phyloP scores from a whole-genome alignment of 495 filamentous ascomycete genomes.

The Hyaloscypha variabilis region DNA sequence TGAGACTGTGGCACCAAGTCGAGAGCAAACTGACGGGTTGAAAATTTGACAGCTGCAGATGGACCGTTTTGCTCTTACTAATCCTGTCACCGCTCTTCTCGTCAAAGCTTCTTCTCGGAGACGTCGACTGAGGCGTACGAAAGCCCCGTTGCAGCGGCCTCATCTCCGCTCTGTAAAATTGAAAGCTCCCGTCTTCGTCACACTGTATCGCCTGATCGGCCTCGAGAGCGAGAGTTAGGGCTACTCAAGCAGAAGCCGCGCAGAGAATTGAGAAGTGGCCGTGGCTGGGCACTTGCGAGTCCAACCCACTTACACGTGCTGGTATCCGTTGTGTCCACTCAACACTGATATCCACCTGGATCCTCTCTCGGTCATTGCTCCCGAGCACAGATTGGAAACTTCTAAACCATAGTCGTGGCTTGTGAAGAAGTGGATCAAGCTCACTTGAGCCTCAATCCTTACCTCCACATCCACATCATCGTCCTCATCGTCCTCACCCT shows the following conservation, averaged over 20 bases:
- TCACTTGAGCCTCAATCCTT: too few relatives aligned
- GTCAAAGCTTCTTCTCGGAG: too few relatives aligned
- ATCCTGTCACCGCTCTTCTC: not conserved
- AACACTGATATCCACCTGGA: not conserved
- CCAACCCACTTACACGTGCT: not conserved
- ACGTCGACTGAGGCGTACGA: too few relatives aligned
- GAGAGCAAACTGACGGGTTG: too few relatives aligned
- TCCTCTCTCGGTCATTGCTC: too few relatives aligned
- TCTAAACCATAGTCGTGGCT: too few relatives aligned
- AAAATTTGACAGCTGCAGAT: too few relatives aligned
- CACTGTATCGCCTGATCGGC: not conserved
- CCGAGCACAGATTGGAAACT: too few relatives aligned
- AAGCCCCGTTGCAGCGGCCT: not conserved
- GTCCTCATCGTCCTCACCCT: not conserved
- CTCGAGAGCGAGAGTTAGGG: not conserved
- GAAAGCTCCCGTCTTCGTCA: not conserved
- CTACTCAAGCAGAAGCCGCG: not conserved
- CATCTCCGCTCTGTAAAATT: not conserved
- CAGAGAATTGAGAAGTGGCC: not conserved
- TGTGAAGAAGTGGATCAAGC: too few relatives aligned
- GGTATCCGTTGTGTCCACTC: too few relatives aligned
- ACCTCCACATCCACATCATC: too few relatives aligned
- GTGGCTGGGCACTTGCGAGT: not conserved
- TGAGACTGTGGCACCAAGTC: too few relatives aligned
- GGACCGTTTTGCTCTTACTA: not conserved